Base-by-base conservation (phyloP, 176 grass and related monocot species). In the Avena insularis region DNA sequence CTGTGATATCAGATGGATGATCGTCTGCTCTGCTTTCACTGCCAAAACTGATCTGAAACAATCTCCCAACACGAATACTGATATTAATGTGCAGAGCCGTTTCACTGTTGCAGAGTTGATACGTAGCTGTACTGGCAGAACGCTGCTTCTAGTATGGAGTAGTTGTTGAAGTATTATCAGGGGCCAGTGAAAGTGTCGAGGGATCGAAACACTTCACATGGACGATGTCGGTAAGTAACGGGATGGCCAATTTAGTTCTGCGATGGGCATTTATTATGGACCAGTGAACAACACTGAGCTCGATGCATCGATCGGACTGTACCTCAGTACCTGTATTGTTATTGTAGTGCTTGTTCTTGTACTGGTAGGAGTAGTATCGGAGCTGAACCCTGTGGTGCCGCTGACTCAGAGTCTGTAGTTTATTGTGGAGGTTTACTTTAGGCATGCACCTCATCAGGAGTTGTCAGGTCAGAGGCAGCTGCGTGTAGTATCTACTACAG, bases 181-280 rank as follows among this genome's bases (percentile, higher is more conserved):
- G 43, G 66, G n/a, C 25, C 17, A 50, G 54, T 6, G 40, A 50
- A 83, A 51, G 48, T 8, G 31, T 82, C 36, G 47, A 15, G 51
- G 53, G 36, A 89, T 75, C 77, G 40, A 43, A 7, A 14, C 67
- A 6, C 59, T 7, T 86, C 83, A 90, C 79, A 78, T 86, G 84
- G 62, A 82, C 6, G 4, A 53, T 86, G 84, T 46, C 63, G 50
- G 75, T 53, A 54, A 60, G 75, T 53, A 54, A 60, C 14, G 48
- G 33, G 25, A 54, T 76, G 23, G 48, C 25, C 67, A 11, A 17
- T 50, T 77, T 53, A 77, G 59, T 36, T 74, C 55, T 89, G 20
- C 38, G 14, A 16, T 59, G n/a, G n/a, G 36, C 71, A 75, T 56
- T 25, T 78, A 81, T 25, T 78, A 81, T 77, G 29, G 20, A 54